Base-by-base conservation (phyloP, 2,329 filamentous ascomycete genomes). In the Sporothrix globosa region DNA sequence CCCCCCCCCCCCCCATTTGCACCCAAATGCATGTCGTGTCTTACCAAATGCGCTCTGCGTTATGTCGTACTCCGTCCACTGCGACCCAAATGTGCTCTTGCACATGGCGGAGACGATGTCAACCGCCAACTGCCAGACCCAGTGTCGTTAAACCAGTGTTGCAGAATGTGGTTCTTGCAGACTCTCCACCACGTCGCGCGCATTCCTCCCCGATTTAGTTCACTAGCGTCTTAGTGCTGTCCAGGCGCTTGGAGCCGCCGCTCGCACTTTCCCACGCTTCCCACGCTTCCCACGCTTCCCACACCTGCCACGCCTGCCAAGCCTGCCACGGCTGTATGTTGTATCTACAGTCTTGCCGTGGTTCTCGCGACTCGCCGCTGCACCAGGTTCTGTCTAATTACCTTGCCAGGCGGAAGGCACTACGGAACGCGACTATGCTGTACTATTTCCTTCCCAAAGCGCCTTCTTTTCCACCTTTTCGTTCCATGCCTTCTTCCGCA, bases 321-420 rank as follows among this genome's bases (percentile, higher is more conserved):
- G 30, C 24, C 44, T 61, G 34, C 56, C 34, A 41, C 56, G n/a
- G 56, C 56, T 13, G 44, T 46, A 9, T 46, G 46, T 21, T 50
- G 19, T 48, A 9, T 13, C 54, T 41, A 34, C 34, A 19, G 30
- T 60, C 30, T n/a, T 30, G 60, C 21, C 44, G 11, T 44, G 61
- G 61, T 65, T 24, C 50, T 68, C 66, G 34, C 52, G 41, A 56
- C 50, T 46, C 30, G 48, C 63, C 30, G 46, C 30, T 27, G n/a
- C 30, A 44, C 46, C 34, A 27, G n/a, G 58, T 46, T 34, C 39
- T n/a, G 1, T 44, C 19, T 53, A 41, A 34, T 34, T 34, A 34
- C 66, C 39, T 54, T 48, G 50, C 41, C 21, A 56, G 39, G 34
- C 66, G 53, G 53, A 68, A 56, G 66, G 44, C 63, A 53, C 63